A percentile compares a stretch with the other conserved stretches of the same genome.
phyloP scores from a whole-genome alignment of 1,139 yeast species.

The Nakaseomyces glabratus region DNA sequence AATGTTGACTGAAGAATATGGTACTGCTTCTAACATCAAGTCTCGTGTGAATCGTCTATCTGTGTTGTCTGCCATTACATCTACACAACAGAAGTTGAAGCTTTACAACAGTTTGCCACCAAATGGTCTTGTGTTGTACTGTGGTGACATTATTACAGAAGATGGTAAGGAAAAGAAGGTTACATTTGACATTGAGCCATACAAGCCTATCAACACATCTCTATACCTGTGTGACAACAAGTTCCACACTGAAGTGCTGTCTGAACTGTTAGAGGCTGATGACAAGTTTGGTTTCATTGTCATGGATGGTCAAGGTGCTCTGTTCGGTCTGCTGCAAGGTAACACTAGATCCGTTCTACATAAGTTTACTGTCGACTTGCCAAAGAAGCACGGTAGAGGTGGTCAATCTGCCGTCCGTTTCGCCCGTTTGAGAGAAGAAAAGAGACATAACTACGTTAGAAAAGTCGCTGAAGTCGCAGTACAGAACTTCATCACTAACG shows the following conservation, averaged over 20 bases:
- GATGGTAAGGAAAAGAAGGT: constrained; percentile 96
- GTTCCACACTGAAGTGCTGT: constrained; percentile 93
- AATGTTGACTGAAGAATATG: constrained; percentile 96
- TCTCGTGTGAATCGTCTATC: constrained; percentile 94
- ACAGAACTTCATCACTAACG: constrained; percentile 86
- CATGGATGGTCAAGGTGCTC: constrained; percentile 98
- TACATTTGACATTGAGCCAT: constrained; percentile 92
- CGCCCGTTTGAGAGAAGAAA: constrained; percentile 97
- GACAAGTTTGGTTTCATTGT: constrained; percentile 94
- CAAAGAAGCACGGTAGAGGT: constrained; percentile 99
- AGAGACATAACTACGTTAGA: constrained; percentile 95
- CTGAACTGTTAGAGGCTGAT: constrained; percentile 89
- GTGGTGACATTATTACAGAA: constrained; percentile 96
- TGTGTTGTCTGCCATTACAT: constrained; percentile 91
- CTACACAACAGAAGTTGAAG: constrained; percentile 93
- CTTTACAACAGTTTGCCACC: constrained; percentile 82
- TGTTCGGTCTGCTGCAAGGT: constrained; percentile 94
- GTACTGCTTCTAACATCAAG: constrained; percentile 96
- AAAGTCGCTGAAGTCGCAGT: constrained; percentile 98
- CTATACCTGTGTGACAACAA: constrained; percentile 93
- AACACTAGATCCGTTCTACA: constrained; percentile 93
- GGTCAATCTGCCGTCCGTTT: constrained; percentile 99
- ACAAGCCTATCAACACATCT: constrained; percentile 96
- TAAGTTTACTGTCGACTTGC: constrained; percentile 93
- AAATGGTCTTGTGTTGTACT: constrained; percentile 89